Evolutionary conservation across 2,329 filamentous ascomycete genomes (phyloP), one percentile per base, ranked within the genome.

Genomic region (Sclerotinia glacialis): DNA sequence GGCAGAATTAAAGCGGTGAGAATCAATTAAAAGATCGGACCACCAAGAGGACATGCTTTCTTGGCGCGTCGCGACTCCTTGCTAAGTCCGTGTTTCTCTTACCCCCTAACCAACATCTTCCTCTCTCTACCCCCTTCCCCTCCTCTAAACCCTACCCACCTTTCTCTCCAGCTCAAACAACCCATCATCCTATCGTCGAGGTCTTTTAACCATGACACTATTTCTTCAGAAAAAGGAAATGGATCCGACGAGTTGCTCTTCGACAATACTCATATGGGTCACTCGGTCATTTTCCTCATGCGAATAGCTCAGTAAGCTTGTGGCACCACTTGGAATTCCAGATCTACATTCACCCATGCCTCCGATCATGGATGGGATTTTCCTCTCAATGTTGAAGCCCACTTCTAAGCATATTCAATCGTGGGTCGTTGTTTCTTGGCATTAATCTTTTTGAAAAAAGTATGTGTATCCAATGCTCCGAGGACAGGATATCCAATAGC

Each of bases 341-440:
- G 56, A 59, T 59, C 56, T 34, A 59, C 28, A 23, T 18, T 7
- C 8, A 59, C 28, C 56, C 56, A 59, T 59, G 56, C 56, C 28
- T 59, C n/a, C 18, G 42, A 47, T 47, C n/a, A 14, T n/a, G 18
- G 1, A 12, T 47, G 44, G 42, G 12, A 59, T 34, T 53, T 53
- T n/a, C 26, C 8, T 47, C 42, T 47, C 42, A 34, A 34, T 31
- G 56, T 34, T 59, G 21, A 46, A 34, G 26, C 34, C 42, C 56
- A 47, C 56, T 47, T 47, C n/a, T 23, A 9, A 18, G 28, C 46
- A 23, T 31, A 11, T 34, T 11, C 12, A 47, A 47, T 34, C 42
- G 16, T 47, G 28, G 28, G 42, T 47, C 28, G 1, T 2, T 47
- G 12, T 34, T 34, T 47, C 28, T 47, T 34, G 28, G 18, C 56